Base-by-base conservation (phyloP, 768 basidiomycete species). In the Trametes gibbosa region DNA sequence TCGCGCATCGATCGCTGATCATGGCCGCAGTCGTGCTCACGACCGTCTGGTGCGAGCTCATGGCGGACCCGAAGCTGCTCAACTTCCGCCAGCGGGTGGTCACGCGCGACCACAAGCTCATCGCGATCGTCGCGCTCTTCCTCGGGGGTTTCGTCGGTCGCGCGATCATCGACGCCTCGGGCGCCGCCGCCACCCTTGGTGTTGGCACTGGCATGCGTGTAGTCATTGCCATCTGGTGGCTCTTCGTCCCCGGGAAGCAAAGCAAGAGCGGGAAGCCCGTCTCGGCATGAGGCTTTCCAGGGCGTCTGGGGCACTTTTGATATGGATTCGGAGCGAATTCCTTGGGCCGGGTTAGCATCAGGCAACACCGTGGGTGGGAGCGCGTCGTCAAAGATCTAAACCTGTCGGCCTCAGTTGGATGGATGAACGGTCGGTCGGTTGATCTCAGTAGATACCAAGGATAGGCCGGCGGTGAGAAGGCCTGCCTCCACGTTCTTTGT, bases 11-110 rank as follows among this genome's bases (percentile, higher is more conserved):
- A 47, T 39, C 40, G 41, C 42, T 27, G 27, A 37, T 46, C 45
- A 48, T 34, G 23, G 21, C 21, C 29, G 21, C 69, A 85, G 90
- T 92, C 63, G 90, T 93, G 43, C 77, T 95, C 10, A 95, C 92
- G 16, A 90, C 89, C 17, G 82, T 92, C 56, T 95, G 91, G 91
- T 90, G 92, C 64, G 92, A 95, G 66, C 82, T 95, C 48, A 81
- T 90, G 80, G 85, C 86, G 50, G 90, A 92, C 70, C 92, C 92
- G 0, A 73, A 82, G 47, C 81, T 95, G 21, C 88, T 94, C 78
- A 66, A 77, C 24, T 56, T 82, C 46, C 78, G 78, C 40, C 75
- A 80, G 50, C 73, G 73, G 50, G 79, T 89, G 61, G 69, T 69
- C 9, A 77, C 85, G 0, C 84, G 90, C 47, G 90, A 94, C 69